Conservation (phyloP, 2,329 filamentous ascomycete species). For the Cordyceps pruinosa region DNA sequence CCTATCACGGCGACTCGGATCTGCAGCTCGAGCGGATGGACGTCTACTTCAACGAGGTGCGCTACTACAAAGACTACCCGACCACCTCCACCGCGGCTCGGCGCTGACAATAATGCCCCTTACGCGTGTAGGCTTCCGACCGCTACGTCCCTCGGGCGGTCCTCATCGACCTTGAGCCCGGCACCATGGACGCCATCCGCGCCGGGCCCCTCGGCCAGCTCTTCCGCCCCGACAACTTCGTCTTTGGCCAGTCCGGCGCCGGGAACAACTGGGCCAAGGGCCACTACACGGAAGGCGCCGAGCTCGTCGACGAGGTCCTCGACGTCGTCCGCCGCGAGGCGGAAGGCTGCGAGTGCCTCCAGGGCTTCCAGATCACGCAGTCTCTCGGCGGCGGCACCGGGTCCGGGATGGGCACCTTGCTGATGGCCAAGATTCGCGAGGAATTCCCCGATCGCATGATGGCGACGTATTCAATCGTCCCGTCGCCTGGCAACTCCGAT, state of each 20-base stretch:
- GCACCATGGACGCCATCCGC: slow-evolving; percentile 99
- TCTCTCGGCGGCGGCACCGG: slow-evolving; percentile 99
- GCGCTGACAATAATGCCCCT: background rate
- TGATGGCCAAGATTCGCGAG: slow-evolving; percentile 99
- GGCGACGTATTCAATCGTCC: slow-evolving; percentile 98
- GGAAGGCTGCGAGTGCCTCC: slow-evolving; percentile 97
- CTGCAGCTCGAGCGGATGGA: slow-evolving; percentile 99
- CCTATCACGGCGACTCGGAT: slow-evolving; percentile 96
- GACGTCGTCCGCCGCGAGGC: slow-evolving; percentile 98
- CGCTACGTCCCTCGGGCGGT: slow-evolving; percentile 99
- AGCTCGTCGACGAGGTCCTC: slow-evolving; percentile 95
- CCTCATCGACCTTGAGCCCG: slow-evolving; percentile 97
- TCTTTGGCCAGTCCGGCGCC: slow-evolving; percentile 98
- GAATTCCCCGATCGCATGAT: slow-evolving; percentile 99
- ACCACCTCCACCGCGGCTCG: background rate
- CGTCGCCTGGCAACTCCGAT: slow-evolving; percentile 98
- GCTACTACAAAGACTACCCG: slow-evolving; percentile 13
- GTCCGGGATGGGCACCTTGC: slow-evolving; percentile 98
- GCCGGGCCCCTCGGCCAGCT: slow-evolving; percentile 97
- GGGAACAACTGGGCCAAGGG: slow-evolving; percentile 99
- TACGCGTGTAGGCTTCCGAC: slow-evolving; percentile 61
- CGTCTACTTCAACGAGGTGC: slow-evolving; percentile 87
- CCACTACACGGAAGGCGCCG: slow-evolving; percentile 99
- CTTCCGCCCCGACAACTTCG: slow-evolving; percentile 99
- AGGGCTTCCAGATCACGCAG: slow-evolving; percentile 99